A percentile compares a stretch with the other conserved stretches of the same genome.
Evolutionary conservation across 2,329 filamentous ascomycete species (phyloP).

Genomic region (Fusarium sp.): DNA sequence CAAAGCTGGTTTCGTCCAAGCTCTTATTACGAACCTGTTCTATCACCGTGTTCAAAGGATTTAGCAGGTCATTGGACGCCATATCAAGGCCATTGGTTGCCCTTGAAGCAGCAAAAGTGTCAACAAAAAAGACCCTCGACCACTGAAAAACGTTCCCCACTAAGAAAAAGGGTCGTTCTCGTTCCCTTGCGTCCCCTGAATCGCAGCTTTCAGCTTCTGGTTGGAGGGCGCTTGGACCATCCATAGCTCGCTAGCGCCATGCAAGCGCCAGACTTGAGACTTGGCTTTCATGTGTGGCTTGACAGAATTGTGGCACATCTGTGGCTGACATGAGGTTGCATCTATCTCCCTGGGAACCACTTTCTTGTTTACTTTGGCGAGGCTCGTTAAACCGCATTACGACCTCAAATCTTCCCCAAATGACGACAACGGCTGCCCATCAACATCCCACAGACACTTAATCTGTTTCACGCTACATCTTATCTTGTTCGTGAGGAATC

Average conservation of each 20-base stretch:
- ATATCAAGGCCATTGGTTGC: constrained; percentile 4
- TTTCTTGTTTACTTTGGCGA: constrained; percentile 48
- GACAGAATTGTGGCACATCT: background rate
- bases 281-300: constrained; percentile 38
- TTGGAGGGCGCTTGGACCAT: constrained; percentile 28
- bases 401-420: constrained; percentile 34
- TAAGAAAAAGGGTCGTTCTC: constrained; percentile 32
- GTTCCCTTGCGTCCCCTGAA: constrained; percentile 38
- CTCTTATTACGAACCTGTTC: background rate
- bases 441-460: constrained; percentile 21
- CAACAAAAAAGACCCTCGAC: constrained; percentile 3
- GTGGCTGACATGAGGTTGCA: constrained; percentile 20
- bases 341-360: constrained; percentile 48
- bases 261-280: constrained; percentile 40
- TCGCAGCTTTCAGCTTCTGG: constrained; percentile 28
- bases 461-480: constrained; percentile 10
- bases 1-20: background rate
- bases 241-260: constrained; percentile 43
- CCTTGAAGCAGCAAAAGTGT: constrained; percentile 21
- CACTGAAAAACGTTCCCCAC: constrained; percentile 30
- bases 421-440: constrained; percentile 39
- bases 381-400: constrained; percentile 30
- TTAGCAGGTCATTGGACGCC: constrained; percentile 16
- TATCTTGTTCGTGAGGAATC: constrained; percentile 9
- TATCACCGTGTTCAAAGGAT: constrained; percentile 10